A percentile compares a stretch with the other conserved stretches of the same genome.
Conservation (phyloP, 176 grass and related monocot species). For the Phyllostachys edulis region DNA sequence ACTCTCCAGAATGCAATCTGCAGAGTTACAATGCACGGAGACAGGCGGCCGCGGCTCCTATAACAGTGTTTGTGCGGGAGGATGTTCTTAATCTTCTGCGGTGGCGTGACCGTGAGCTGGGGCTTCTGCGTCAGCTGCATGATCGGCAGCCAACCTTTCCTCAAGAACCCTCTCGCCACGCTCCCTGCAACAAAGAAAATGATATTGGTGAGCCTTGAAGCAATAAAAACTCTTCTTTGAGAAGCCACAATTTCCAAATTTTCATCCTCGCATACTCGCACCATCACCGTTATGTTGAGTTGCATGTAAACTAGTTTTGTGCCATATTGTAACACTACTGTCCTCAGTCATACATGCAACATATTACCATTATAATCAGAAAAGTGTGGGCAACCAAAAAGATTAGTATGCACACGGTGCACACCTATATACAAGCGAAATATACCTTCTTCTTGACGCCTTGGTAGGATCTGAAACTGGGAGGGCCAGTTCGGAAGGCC, state of each 20-base stretch:
- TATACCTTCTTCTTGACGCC: slow-evolving; percentile 82
- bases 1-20: slow-evolving; percentile 25
- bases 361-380: neutral
- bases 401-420: neutral
- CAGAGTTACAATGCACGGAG: neutral
- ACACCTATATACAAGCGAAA: neutral
- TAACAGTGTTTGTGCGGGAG: neutral
- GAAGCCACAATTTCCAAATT: neutral
- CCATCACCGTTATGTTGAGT: neutral
- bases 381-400: neutral
- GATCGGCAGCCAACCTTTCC: slow-evolving; percentile 63
- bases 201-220: neutral
- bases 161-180: slow-evolving; percentile 89
- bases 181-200: slow-evolving; percentile 49
- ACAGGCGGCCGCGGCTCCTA: slow-evolving; percentile 18
- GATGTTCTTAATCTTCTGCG: slow-evolving; percentile 43
- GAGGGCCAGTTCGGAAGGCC: slow-evolving; percentile 54
- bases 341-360: neutral
- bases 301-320: neutral
- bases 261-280: neutral
- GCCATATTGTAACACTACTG: neutral
- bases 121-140: slow-evolving; percentile 43
- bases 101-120: slow-evolving; percentile 29
- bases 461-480: slow-evolving; percentile 80
- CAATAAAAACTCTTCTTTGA: neutral